Base-by-base conservation (phyloP, 2,329 filamentous ascomycete species). In the Ascochyta lentis region DNA sequence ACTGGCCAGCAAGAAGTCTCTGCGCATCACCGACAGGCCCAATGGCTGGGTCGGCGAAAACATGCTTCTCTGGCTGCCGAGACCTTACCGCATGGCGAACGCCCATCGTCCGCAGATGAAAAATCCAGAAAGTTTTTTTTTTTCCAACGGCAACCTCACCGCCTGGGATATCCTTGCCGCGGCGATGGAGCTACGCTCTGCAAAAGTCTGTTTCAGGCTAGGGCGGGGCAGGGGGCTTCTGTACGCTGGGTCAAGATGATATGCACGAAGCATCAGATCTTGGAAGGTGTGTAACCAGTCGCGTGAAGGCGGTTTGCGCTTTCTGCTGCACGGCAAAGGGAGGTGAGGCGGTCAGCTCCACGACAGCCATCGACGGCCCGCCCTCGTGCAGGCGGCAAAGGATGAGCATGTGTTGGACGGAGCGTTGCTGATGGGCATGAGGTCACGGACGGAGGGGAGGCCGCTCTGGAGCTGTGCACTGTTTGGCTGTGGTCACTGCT, bases 221-320 rank as follows among this genome's bases (percentile, higher is more conserved):
- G 68, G 57, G 34, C 34, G 2, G 43, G 3, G 52, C 68, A 66
- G 61, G 69, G 64, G 61, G 29, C 61, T 46, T 60, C 60, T 66
- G 66, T 56, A 58, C 46, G 47, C 59, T 65, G 63, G 63, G 61
- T 56, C 65, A 49, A 56, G 56, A 67, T 65, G 65, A 63, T 64
- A 72, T 74, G 70, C 70, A 70, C 66, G 58, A 65, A 65, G 66
- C 66, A 64, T 67, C 68, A 69, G 65, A 73, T 70, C 64, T 70
- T 66, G 63, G 60, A 47, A 51, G 42, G 49, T 41, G 41, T 45
- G 49, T 27, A 38, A 39, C 53, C 47, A 55, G 40, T 55, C 53
- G 59, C 58, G 54, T 57, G 47, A 51, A 53, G 54, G 54, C 56
- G 47, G 57, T 65, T 65, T 64, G 60, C 47, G 41, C 53, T 47